These are phyloP conservation scores for Geotrichum phurueaensis DNA, from an alignment of 1,139 yeast genomes.

Conservation along the genomic window DNA sequence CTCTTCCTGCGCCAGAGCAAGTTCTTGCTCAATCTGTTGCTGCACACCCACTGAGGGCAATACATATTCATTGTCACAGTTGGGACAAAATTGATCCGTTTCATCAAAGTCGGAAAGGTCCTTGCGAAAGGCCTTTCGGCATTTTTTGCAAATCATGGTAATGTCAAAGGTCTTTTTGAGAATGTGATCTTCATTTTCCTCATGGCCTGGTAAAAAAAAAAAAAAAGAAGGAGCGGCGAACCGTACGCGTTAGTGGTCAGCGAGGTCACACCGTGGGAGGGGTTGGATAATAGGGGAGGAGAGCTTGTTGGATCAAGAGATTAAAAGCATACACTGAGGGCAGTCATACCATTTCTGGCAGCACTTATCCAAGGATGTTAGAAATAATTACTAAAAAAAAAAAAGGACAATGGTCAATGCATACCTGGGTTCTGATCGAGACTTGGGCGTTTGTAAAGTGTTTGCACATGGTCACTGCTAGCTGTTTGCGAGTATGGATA, in stretches of 20 bases:
- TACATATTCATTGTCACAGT: conserved; percentile 37
- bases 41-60: conserved; percentile 29
- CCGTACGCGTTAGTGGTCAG: neutral
- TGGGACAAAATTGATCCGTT: conserved; percentile 37
- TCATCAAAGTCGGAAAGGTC: conserved; percentile 37
- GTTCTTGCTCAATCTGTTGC: conserved; percentile 21
- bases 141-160: conserved; percentile 37
- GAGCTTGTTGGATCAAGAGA: neutral
- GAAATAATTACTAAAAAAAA: neutral
- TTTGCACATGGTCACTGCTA: conserved; percentile 31
- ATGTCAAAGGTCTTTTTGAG: conserved; percentile 34
- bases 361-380: conserved; percentile 22
- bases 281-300: neutral
- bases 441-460: conserved; percentile 38
- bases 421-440: conserved; percentile 34
- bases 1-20: neutral
- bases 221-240: neutral
- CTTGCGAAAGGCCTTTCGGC: conserved; percentile 37
- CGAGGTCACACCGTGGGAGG: neutral
- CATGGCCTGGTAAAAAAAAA: conserved; percentile 28
- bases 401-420: conserved; percentile 7
- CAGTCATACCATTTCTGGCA: conserved; percentile 38
- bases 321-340: conserved; percentile 31
- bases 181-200: conserved; percentile 33
- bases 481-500: neutral